Base-by-base conservation (phyloP, 352 stramenopile species). In the Globisporangium polare region DNA sequence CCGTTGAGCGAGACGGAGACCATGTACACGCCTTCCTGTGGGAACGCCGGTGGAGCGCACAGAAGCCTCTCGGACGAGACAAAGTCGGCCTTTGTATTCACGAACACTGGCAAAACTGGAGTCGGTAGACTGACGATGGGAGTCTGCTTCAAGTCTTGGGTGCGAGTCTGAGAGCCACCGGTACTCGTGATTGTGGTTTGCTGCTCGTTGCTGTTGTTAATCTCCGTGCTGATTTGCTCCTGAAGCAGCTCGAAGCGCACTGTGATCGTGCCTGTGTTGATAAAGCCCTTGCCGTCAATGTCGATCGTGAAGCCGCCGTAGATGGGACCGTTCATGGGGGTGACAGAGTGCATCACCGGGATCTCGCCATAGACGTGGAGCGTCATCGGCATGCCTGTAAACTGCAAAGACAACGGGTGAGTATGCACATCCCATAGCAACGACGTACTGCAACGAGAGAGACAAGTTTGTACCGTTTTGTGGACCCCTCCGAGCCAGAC, bases 251-350 rank as follows among this genome's bases (percentile, higher is more conserved):
- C 73, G 31, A 92, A 92, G 20, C 84, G 80, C n/a, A 83, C 71
- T 12, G 72, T 55, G 42, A 94, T 80, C 42, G 71, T 71, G 0
- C 69, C 71, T 5, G 85, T 91, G 45, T 92, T 70, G 46, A 91
- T 69, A 35, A 92, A 92, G 4, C 72, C 74, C 12, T 58, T 63
- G 12, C 86, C 86, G 43, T 88, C 78, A 17, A 94, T 69, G 12
- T 81, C 71, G 20, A 94, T 60, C 0, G 66, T 42, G 52, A 85
- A 86, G 2, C 81, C 82, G 12, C 86, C 86, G 49, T 90, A 94
- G 17, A 94, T 78, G 13, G 86, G 81, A 0, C 86, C 86, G 58
- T 92, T 88, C 68, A 85, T 83, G 0, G 86, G 86, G 0, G 81
- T 59, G 0, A 94, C 60, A 2, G 68, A 50, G 0, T 54, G 53